Percentiles rank a stretch among this genome's conserved stretches.
phyloP scores from a whole-genome alignment of 1,284 basidiomycete genomes.

The Neolentinus lepideus region DNA sequence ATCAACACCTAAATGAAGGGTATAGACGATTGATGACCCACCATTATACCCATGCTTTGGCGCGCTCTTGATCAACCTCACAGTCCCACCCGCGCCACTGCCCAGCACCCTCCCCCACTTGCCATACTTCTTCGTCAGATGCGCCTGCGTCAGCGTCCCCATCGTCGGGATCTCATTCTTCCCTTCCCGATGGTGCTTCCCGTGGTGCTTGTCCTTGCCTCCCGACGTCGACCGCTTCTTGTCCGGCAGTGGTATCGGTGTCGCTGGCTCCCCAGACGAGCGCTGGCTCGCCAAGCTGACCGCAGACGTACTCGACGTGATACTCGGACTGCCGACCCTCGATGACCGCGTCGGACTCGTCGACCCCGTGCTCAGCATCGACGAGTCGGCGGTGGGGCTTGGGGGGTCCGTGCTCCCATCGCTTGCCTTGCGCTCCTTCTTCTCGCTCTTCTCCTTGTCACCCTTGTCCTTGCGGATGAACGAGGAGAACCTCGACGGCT shows the following conservation, averaged over 20 bases:
- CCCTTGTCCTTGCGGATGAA: conserved; percentile 1
- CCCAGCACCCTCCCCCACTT: conserved; percentile 98
- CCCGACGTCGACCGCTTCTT: not conserved
- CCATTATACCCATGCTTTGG: conserved; percentile 52
- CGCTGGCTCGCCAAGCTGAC: not conserved
- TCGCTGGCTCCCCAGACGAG: not conserved
- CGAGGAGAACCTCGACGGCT: not conserved
- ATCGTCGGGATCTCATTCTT: not conserved
- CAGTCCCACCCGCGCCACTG: conserved; percentile 95
- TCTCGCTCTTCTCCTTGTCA: not conserved
- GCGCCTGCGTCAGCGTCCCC: conserved; percentile 63
- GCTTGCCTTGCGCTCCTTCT: not conserved
- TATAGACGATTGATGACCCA: not conserved
- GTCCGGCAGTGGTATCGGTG: not conserved
- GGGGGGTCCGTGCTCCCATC: not conserved
- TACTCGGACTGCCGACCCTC: not conserved
- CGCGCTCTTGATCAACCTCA: conserved; percentile 88
- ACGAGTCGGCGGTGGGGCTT: not conserved
- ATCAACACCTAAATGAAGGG: not conserved
- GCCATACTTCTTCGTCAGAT: conserved; percentile 96
- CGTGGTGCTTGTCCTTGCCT: not conserved
- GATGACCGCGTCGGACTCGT: not conserved
- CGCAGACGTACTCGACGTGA: not conserved
- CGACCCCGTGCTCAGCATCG: not conserved
- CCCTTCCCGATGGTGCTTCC: not conserved